Base-by-base conservation (phyloP, 345 rosid species). In the Aquilaria malaccensis region DNA sequence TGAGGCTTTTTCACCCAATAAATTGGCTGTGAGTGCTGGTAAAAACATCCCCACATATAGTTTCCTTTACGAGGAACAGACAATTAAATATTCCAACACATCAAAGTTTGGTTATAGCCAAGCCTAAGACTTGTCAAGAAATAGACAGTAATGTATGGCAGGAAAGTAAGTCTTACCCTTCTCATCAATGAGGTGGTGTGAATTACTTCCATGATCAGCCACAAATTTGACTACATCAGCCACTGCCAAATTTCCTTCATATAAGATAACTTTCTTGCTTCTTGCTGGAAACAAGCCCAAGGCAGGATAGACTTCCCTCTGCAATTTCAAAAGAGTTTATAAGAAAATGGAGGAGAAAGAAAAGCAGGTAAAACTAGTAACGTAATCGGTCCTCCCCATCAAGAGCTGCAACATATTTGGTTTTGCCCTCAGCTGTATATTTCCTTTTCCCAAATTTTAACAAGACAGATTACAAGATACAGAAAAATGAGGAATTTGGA, bases 301-400 rank as follows among this genome's bases (percentile, higher is more conserved):
- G 70, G 88, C 58, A 56, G 98, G 98, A 85, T 80, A 93, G 55
- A 82, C 79, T 70, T 89, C 96, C 68, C 86, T 80, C 97, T 93
- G 92, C 85, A 80, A 13, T 33, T 33, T 45, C 64, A 54, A 71
- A 12, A 22, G 22, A 22, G 61, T 46, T 58, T 5, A 65, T 45
- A n/a, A 55, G 48, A 59, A 22, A 30, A 22, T 22, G 22, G 22
- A 22, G 31, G 0, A 43, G 52, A 49, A 30, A 60, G 29, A 30
- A 49, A 32, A 45, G 4, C 14, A 13, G 2, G 46, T 11, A 14
- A 59, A 59, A 15, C 6, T 9, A 9, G 56, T 3, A 14, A 33
- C 45, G 33, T 56, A 13, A 13, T n/a, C 6, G 3, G 0, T 13
- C 60, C 14, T 33, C 58, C 30, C 58, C 2, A 37, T 37, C 43